phyloP scores from a whole-genome alignment of 1,284 basidiomycete genomes.

The Mycena sp. region DNA sequence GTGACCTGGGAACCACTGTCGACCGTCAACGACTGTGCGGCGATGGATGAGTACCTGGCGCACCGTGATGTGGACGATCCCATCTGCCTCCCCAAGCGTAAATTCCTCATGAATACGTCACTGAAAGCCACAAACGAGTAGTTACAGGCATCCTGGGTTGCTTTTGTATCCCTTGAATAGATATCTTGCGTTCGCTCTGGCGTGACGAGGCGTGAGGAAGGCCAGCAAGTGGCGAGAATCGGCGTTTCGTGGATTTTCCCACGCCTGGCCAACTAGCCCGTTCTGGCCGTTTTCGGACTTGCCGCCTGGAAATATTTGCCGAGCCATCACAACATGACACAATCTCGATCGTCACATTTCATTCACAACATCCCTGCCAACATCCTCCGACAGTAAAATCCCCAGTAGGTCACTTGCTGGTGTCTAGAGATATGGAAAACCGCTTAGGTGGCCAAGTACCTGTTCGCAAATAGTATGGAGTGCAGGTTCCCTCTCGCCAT shows the following conservation, averaged over 20 bases:
- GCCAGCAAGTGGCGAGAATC: not conserved
- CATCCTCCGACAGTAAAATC: constrained; percentile 8
- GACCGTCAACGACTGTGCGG: constrained; percentile 16
- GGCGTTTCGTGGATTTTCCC: not conserved
- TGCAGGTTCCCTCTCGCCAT: no score
- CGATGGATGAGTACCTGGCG: constrained; percentile 13
- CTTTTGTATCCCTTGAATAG: not conserved
- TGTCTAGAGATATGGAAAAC: not conserved
- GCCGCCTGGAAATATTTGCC: not conserved
- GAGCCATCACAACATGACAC: constrained; percentile 7
- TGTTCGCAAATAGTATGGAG: no score
- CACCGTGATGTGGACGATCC: constrained; percentile 1
- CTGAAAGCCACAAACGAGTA: not conserved
- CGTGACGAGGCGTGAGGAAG: not conserved
- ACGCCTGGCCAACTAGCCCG: not conserved
- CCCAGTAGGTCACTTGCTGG: not conserved
- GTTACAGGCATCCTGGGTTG: not conserved
- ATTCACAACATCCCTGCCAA: constrained; percentile 3
- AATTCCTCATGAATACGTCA: not conserved
- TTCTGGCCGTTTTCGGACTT: not conserved
- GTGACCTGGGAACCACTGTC: constrained; percentile 20
- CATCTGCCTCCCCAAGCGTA: constrained; percentile 4
- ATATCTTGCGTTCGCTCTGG: not conserved
- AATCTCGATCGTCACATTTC: constrained; percentile 9
- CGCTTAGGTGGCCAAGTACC: constrained; percentile 6